Evolutionary conservation across 1,139 yeast genomes (phyloP), one percentile per base, ranked within the genome.

Genomic region (Pichia sp.): DNA sequence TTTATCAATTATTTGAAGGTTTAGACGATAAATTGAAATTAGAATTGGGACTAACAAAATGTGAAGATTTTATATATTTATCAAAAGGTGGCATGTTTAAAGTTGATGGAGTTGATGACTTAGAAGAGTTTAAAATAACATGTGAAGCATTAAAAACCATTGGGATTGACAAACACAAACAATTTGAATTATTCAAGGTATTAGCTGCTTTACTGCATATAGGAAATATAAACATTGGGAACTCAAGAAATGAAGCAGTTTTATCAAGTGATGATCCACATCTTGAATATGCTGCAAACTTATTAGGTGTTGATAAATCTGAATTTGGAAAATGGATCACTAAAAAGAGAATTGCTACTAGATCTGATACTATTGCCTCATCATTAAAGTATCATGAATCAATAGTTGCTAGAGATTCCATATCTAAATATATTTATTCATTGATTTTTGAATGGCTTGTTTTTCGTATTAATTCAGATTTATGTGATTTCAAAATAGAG

Each of bases 371-470:
- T 64, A 90, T 92, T 60, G 79, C 84, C 43, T 83, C 95, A 42
- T 87, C 83, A 62, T 74, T 92, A 63, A 86, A 78, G 60, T 86
- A 81, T 62, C 81, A 81, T 58, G 96, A 92, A 65, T 95, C 97
- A 8, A 59, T 80, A 30, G 97, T 90, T 32, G 94, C 96, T 7
- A 81, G 96, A 62, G 98, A 92, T 68, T 92, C 98, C 11, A 90
- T 94, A 51, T 86, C 98, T 42, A 94, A 94, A 66, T 89, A 84
- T 66, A 84, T 94, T 42, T 92, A 94, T 68, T 80, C 97, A 2
- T 84, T 95, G 5, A 71, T 92, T 53, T 92, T 92, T 62, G 97
- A 92, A 63, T 92, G 98, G 98, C 77, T 92, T 55, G 97, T 90
- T 26, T 81, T 74, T 44, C 81, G 81, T 54, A 87, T 90, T 58